phyloP scores from a whole-genome alignment of 768 basidiomycete genomes.

The Mycena maculata region DNA sequence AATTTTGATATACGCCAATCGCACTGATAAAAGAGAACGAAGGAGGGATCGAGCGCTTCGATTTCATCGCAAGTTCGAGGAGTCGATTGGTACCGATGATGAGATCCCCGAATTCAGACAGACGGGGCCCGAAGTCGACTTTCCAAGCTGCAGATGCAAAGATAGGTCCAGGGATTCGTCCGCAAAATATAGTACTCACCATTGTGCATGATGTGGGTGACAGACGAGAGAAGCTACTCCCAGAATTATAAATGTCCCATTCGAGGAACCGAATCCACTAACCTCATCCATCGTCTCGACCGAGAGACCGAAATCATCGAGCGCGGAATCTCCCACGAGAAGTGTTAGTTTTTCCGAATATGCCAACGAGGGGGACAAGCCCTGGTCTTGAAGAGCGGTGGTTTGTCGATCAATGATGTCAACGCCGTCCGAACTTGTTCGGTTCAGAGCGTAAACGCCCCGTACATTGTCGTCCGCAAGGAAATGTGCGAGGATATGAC shows the following conservation, averaged over 20 bases:
- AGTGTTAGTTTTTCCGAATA: constrained; percentile 2
- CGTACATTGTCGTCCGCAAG: constrained; percentile 32
- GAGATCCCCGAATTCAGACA: constrained; percentile 42
- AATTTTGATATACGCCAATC: constrained; percentile 9
- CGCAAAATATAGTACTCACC: constrained; percentile 30
- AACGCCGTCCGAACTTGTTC: too few relatives aligned
- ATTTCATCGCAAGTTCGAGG: constrained; percentile 45
- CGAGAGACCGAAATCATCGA: background rate
- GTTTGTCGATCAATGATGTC: too few relatives aligned
- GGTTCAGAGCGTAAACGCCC: constrained; percentile 42
- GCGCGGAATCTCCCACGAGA: background rate
- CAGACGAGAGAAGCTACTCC: constrained; percentile 38
- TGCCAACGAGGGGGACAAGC: background rate
- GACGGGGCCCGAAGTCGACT: constrained; percentile 43
- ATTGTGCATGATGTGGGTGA: constrained; percentile 52
- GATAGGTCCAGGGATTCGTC: constrained; percentile 7
- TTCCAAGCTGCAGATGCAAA: constrained; percentile 41
- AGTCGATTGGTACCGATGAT: constrained; percentile 43
- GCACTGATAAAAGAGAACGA: constrained; percentile 27
- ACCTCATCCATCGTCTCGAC: constrained; percentile 3
- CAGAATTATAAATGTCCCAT: background rate
- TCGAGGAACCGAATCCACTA: background rate
- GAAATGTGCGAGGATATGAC: constrained; percentile 42
- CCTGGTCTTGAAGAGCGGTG: too few relatives aligned
- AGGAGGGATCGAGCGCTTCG: background rate